phyloP scores from a whole-genome alignment of 176 grass and related monocot genomes.

The Tuctoria greenei region DNA sequence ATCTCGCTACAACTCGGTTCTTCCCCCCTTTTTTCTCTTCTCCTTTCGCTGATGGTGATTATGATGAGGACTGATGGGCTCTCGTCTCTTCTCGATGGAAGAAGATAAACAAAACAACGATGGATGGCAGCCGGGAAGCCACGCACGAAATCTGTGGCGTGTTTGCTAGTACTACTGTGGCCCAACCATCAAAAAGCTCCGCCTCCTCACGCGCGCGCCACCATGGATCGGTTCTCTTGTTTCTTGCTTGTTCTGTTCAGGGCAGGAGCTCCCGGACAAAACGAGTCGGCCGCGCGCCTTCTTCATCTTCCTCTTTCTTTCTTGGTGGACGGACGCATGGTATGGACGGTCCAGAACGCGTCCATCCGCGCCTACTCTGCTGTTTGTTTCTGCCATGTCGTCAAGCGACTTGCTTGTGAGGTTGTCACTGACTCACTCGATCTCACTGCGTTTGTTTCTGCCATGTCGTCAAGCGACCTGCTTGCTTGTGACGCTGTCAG shows the following conservation, averaged over 20 bases:
- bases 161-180: background rate
- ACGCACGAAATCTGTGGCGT: constrained; percentile 11
- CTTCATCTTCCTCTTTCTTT: background rate
- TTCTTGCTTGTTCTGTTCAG: background rate
- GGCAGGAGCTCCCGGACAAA: background rate
- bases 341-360: constrained; percentile 10
- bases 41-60: background rate
- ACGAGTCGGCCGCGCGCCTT: too few species aligned
- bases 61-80: background rate
- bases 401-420: background rate
- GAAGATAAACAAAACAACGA: constrained; percentile 10
- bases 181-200: background rate
- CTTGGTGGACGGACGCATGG: background rate
- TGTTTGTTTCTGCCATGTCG: background rate
- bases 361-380: background rate
- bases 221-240: background rate
- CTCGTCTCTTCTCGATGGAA: background rate
- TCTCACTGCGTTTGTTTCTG: background rate
- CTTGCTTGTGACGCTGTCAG: background rate
- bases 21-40: background rate
- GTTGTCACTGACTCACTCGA: background rate
- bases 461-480: background rate
- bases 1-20: constrained; percentile 33
- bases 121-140: constrained; percentile 7
- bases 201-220: background rate